Base-by-base conservation (phyloP, 2,329 filamentous ascomycete species). In the Didymella arachidicola region DNA sequence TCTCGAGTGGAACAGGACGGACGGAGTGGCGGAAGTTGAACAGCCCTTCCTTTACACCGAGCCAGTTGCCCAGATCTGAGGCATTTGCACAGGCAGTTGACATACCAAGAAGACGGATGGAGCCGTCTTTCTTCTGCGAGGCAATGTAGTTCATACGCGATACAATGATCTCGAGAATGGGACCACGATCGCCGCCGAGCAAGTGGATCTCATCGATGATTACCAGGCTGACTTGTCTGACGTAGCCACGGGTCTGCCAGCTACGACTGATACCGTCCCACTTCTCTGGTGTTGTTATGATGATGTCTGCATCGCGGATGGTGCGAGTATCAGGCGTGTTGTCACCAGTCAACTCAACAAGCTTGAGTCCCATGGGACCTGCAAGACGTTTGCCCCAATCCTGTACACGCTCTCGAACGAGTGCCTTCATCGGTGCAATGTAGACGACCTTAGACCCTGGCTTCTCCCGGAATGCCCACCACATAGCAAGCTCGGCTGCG, bases 221-320 rank as follows among this genome's bases (percentile, higher is more conserved):
- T 51, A 99, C 95, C 16, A 99, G 81, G 60, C 93, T 94, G 59
- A 99, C 95, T 78, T 97, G 90, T 51, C 93, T 88, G 39, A 99
- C 95, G 67, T 99, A 99, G 60, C 91, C 91, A 86, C 95, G 90
- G 5, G 94, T 98, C 77, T 98, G 93, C 95, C 96, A 99, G 72
- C 92, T 96, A 85, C 95, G 91, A 69, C 92, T 97, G 67, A 99
- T 98, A 86, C 96, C 96, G 74, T 99, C 96, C 95, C 95, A 99
- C 76, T 99, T 99, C 79, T 99, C 95, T n/a, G 95, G 96, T 0
- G 96, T 99, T 0, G 95, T 99, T 70, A 99, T 93, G 69, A 99
- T 99, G 62, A 99, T 92, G 74, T 99, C 95, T 3, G 95, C 95
- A 73, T 98, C 90, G 67, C 93, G 87, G 69, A 99, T 99, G 0